Evolutionary conservation across 345 rosid genomes (phyloP), one percentile per base, ranked within the genome.

Genomic region (Mangifera indica): DNA sequence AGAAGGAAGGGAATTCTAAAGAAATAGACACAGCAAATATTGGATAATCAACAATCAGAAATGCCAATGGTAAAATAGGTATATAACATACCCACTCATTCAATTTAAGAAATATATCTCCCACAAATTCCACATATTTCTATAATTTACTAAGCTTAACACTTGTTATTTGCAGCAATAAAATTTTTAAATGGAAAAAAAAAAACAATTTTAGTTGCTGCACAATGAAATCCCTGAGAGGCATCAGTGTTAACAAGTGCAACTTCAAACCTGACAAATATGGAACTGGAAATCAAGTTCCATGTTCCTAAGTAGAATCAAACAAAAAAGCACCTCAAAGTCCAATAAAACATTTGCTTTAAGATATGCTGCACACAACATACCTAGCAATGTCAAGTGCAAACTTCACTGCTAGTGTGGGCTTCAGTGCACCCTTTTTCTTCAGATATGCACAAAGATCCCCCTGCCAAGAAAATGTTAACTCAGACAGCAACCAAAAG

Each of bases 351-450:
- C 1, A 29, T 29, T 29, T 29, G 1, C 32, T 29, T 29, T 29
- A 2, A n/a, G 10, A 18, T 70, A 29, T 1, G 54, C 63, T 7
- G 29, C 7, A 21, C 49, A 52, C 52, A 9, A 67, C 84, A 69
- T 40, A 89, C 95, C 95, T 87, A 63, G 97, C 92, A 81, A 89
- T 86, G 77, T 92, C 96, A 77, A 92, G 96, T 4, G 93, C 91
- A 46, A 92, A 89, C 77, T 82, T 89, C 75, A 92, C 89, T 74
- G 96, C 97, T 46, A 69, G 76, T 54, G 76, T 82, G 60, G 87
- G 87, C 83, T 80, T 75, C 60, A 92, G 80, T 51, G 92, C 79
- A 56, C 88, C 86, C 76, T 84, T 89, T 67, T 67, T 81, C 77
- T 86, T 89, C 77, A 89, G 76, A 77, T 84, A 92, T 72, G 85